Evolutionary conservation across 139 green algal genomes (phyloP).

Genomic region (Chlamydomonas sphaeroides): DNA sequence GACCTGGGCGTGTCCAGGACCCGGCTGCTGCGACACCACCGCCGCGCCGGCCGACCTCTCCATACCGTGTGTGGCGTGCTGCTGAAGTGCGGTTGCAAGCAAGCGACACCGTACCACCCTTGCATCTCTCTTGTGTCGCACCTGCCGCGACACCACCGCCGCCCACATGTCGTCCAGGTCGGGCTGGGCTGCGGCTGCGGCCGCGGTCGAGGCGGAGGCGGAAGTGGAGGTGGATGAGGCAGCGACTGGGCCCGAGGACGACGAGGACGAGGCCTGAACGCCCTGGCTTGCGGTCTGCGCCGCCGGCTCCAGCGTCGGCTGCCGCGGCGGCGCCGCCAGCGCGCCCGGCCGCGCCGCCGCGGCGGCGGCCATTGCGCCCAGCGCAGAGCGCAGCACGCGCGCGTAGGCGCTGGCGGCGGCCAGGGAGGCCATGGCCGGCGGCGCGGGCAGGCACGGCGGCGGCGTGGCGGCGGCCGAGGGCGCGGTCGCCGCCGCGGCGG

Average conservation of each 20-base stretch:
- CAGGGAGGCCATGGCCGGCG: not conserved
- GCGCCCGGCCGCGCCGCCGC: no score
- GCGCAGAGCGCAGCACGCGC: not conserved
- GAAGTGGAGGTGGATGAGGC: not conserved
- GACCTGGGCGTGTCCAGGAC: no score
- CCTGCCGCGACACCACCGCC: not conserved
- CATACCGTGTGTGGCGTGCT: no score
- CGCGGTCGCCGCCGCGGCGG: not conserved
- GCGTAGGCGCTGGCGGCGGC: not conserved
- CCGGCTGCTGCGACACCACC: no score
- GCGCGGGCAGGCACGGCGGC: not conserved
- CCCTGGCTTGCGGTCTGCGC: not conserved
- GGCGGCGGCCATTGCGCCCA: not conserved
- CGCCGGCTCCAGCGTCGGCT: not conserved
- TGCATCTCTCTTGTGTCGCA: no score
- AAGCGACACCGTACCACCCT: no score
- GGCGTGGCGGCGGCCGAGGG: not conserved
- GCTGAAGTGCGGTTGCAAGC: no score
- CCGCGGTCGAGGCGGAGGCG: not conserved
- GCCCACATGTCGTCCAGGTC: conserved; percentile 23
- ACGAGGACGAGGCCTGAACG: not conserved
- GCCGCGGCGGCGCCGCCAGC: conserved; percentile 12
- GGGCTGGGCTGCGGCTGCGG: not conserved
- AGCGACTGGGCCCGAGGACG: not conserved
- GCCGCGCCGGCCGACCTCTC: no score